phyloP scores from a whole-genome alignment of 306 rosid genomes.

The Malus sieversii region DNA sequence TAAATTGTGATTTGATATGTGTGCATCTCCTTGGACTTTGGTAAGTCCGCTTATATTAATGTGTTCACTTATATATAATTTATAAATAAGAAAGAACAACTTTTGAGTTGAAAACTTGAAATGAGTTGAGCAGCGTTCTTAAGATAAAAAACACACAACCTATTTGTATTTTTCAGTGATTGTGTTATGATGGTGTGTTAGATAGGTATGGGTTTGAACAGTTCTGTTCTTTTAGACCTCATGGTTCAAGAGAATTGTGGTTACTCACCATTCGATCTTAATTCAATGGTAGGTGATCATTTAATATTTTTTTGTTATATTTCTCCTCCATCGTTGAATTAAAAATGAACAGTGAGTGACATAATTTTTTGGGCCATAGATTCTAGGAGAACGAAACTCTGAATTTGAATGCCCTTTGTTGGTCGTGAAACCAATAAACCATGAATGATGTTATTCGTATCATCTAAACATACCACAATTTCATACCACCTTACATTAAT shows the following conservation, averaged over 20 bases:
- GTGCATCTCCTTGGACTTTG: background rate
- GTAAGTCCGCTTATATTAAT: no score
- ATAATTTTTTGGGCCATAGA: background rate
- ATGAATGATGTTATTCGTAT: no score
- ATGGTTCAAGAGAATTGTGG: no score
- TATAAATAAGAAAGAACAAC: background rate
- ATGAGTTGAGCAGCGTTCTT: background rate
- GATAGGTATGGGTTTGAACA: background rate
- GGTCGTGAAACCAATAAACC: background rate
- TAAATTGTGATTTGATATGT: background rate
- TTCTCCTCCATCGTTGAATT: no score
- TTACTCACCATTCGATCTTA: no score
- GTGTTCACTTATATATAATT: background rate
- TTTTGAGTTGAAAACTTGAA: no score
- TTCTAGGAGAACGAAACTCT: background rate
- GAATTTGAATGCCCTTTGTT: background rate
- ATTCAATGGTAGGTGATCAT: no score
- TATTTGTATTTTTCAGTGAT: background rate
- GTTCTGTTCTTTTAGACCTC: no score
- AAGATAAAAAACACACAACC: background rate
- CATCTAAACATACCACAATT: no score
- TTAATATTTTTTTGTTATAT: background rate
- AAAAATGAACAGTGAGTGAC: no score
- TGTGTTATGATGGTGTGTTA: slow-evolving; percentile 7
- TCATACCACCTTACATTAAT: no score